Evolutionary conservation across 257 asterid species (phyloP).

Genomic region (Jaltomata sinuosa): DNA sequence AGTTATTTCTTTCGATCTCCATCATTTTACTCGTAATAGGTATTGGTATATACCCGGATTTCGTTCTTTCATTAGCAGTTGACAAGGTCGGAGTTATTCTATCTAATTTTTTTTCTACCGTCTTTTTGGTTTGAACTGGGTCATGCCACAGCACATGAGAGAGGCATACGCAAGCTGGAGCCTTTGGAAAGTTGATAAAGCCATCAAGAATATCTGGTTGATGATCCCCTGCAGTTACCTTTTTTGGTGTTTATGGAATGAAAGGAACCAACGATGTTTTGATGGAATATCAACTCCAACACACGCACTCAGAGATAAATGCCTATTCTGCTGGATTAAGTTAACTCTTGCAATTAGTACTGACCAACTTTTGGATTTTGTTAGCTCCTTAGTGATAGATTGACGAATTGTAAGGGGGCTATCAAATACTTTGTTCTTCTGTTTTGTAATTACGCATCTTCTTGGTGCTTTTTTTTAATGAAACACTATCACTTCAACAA

Average conservation of each 20-base stretch:
- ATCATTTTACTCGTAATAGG: neutral
- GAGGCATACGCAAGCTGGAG: neutral
- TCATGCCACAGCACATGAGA: neutral
- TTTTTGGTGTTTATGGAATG: neutral
- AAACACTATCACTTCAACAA: neutral
- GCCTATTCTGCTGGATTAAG: neutral
- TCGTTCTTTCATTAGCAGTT: neutral
- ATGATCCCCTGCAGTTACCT: neutral
- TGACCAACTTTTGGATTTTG: neutral
- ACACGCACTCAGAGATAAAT: neutral
- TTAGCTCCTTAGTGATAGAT: neutral
- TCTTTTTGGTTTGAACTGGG: neutral
- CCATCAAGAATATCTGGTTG: neutral
- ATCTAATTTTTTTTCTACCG: neutral
- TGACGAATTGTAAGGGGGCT: neutral
- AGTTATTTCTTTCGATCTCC: neutral
- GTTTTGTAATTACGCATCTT: neutral
- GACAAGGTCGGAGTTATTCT: neutral
- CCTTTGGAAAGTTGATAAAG: neutral
- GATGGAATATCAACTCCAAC: neutral
- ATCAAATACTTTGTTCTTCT: neutral
- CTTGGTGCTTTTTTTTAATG: neutral
- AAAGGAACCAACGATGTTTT: neutral
- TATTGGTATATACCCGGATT: neutral
- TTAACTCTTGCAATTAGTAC: neutral